Conservation (phyloP, 2,329 filamentous ascomycete species). For the Epicoccum nigrum region DNA sequence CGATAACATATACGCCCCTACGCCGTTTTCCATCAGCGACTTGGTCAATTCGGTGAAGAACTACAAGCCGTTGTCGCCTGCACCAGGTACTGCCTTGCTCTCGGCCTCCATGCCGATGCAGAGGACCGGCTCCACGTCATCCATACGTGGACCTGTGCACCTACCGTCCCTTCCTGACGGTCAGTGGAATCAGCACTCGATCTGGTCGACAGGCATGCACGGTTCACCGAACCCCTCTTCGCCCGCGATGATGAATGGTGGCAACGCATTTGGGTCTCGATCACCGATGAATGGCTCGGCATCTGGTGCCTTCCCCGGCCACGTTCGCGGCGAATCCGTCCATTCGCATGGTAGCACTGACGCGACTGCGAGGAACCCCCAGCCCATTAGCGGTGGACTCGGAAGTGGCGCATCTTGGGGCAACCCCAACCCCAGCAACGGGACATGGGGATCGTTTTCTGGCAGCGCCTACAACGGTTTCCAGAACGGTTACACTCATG, state of each 20-base stretch:
- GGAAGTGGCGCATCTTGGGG: constrained; percentile 44
- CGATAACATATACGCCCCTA: constrained; percentile 38
- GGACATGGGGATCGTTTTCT: constrained; percentile 31
- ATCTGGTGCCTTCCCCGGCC: constrained; percentile 41
- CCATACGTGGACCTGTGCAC: constrained; percentile 41
- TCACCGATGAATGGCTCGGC: constrained; percentile 44
- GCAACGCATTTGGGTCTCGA: constrained; percentile 25
- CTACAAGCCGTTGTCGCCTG: constrained; percentile 41
- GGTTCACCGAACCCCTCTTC: constrained; percentile 41
- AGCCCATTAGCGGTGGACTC: constrained; percentile 37
- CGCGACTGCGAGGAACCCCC: constrained; percentile 21
- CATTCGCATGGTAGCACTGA: constrained; percentile 50
- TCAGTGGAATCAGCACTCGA: constrained; percentile 42
- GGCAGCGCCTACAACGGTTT: constrained; percentile 25
- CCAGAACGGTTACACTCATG: constrained; percentile 25
- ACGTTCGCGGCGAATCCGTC: constrained; percentile 53
- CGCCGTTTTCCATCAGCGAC: constrained; percentile 44
- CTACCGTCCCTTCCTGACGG: constrained; percentile 48
- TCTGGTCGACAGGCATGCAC: constrained; percentile 45
- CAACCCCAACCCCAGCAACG: constrained; percentile 29
- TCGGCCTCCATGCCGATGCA: constrained; percentile 46
- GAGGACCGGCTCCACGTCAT: constrained; percentile 43
- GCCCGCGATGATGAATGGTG: constrained; percentile 33
- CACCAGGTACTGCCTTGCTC: constrained; percentile 30
- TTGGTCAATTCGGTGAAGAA: constrained; percentile 47